phyloP scores from a whole-genome alignment of 2,329 filamentous ascomycete genomes.

The Hysterium pulicare region DNA sequence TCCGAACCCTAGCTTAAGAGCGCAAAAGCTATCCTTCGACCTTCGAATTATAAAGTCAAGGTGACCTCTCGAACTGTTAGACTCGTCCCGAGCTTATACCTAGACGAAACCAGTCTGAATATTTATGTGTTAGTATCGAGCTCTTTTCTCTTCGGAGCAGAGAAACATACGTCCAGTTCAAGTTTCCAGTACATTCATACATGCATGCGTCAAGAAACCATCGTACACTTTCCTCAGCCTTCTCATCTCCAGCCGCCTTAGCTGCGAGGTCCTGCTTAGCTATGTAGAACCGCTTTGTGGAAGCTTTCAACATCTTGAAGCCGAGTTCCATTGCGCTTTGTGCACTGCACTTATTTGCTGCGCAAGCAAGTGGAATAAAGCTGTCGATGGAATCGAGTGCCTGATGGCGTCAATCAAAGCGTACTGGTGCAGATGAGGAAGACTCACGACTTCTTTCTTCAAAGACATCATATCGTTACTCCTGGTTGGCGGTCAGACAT shows the following conservation, averaged over 20 bases:
- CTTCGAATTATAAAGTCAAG: no score
- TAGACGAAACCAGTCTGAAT: no score
- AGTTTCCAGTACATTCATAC: conserved; percentile 7
- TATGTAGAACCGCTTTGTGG: conserved; percentile 4
- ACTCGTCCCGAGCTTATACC: no score
- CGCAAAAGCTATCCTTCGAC: no score
- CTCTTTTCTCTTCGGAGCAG: no score
- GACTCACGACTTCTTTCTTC: conserved; percentile 8
- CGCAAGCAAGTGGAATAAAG: conserved; percentile 8
- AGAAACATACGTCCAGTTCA: no score
- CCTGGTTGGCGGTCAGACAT: no score
- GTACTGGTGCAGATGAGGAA: not conserved
- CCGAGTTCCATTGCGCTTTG: conserved; percentile 7
- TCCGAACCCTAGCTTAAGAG: no score
- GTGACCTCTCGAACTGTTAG: no score
- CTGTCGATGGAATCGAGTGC: conserved; percentile 7
- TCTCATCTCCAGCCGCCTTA: not conserved
- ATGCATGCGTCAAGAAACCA: conserved; percentile 10
- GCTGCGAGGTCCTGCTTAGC: conserved; percentile 1
- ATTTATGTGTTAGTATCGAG: no score
- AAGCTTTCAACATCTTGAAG: conserved; percentile 2
- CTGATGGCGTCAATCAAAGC: not conserved
- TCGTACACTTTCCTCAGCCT: not conserved
- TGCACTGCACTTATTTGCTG: conserved; percentile 2
- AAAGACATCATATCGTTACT: conserved; percentile 9